phyloP scores from a whole-genome alignment of 2,329 filamentous ascomycete species.

The Fusarium avenaceum region DNA sequence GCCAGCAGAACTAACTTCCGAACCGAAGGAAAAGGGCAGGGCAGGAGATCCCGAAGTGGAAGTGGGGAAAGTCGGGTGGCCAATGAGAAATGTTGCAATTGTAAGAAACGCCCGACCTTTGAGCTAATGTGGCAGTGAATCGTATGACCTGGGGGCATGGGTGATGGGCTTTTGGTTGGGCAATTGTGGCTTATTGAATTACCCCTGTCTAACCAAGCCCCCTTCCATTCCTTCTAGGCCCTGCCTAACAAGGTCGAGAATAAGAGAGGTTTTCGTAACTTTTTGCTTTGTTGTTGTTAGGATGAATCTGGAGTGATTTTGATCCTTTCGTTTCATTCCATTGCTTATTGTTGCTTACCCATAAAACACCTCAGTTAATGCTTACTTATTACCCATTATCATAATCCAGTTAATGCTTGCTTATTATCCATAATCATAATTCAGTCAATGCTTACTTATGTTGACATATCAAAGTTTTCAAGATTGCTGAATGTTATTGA shows the following conservation, averaged over 20 bases:
- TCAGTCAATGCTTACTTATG: neutral
- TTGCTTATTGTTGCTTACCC: neutral
- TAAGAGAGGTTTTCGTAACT: neutral
- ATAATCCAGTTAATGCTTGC: neutral
- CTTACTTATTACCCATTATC: neutral
- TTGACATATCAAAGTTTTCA: no score
- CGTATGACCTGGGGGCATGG: conserved; percentile 42
- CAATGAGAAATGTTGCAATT: conserved; percentile 38
- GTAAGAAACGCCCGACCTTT: conserved; percentile 49
- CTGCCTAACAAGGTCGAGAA: conserved; percentile 22
- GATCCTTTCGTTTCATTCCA: conserved; percentile 1
- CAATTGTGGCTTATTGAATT: conserved; percentile 19
- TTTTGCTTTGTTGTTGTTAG: neutral
- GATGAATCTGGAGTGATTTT: neutral
- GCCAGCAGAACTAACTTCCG: conserved; percentile 14
- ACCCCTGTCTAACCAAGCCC: conserved; percentile 5
- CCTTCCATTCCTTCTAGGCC: conserved; percentile 12
- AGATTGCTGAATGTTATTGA: neutral
- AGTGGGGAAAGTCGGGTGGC: conserved; percentile 4
- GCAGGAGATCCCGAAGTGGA: conserved; percentile 41
- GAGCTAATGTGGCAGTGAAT: conserved; percentile 50
- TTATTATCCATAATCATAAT: neutral
- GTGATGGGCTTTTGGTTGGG: neutral
- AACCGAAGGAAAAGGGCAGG: conserved; percentile 27
- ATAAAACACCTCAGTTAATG: neutral